phyloP scores from a whole-genome alignment of 805 yeast species.

The Candida insectorum region DNA sequence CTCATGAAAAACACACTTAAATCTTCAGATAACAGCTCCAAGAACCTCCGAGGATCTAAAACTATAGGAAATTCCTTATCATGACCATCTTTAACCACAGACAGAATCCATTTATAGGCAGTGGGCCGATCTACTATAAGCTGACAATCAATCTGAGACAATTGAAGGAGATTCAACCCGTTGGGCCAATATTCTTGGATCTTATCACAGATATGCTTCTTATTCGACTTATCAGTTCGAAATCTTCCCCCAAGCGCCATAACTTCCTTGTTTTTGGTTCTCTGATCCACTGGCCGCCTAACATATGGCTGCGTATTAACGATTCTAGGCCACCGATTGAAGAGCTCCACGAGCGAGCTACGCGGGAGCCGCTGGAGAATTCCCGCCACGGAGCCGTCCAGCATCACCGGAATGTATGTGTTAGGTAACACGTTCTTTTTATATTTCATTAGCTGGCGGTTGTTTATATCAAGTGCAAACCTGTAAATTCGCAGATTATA shows the following conservation, averaged over 20 bases:
- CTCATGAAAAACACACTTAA: slow-evolving; percentile 52
- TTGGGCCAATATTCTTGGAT: slow-evolving; percentile 50
- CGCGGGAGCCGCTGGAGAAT: slow-evolving; percentile 30
- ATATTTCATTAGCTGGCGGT: neutral
- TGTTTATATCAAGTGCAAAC: too few relatives aligned
- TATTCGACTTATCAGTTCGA: slow-evolving; percentile 16
- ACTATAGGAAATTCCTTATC: slow-evolving; percentile 28
- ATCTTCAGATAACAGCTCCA: slow-evolving; percentile 44
- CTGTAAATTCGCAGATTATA: too few relatives aligned
- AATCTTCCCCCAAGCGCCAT: slow-evolving; percentile 11
- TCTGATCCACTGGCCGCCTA: slow-evolving; percentile 15
- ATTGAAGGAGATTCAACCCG: slow-evolving; percentile 61
- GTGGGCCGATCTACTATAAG: slow-evolving; percentile 57
- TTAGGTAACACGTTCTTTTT: slow-evolving; percentile 32
- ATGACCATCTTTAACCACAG: slow-evolving; percentile 39
- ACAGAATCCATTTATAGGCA: slow-evolving; percentile 44
- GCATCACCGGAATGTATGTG: slow-evolving; percentile 33
- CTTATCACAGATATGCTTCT: slow-evolving; percentile 37
- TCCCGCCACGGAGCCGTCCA: slow-evolving; percentile 15
- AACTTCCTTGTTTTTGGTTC: slow-evolving; percentile 18
- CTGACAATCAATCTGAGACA: slow-evolving; percentile 70
- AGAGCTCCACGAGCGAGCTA: slow-evolving; percentile 27
- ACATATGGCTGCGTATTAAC: slow-evolving; percentile 24
- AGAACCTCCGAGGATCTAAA: slow-evolving; percentile 50
- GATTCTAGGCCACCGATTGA: slow-evolving; percentile 34